These are phyloP conservation scores for Veloporphyrellus conicus DNA, from an alignment of 1,284 basidiomycete genomes.

Conservation along the genomic window DNA sequence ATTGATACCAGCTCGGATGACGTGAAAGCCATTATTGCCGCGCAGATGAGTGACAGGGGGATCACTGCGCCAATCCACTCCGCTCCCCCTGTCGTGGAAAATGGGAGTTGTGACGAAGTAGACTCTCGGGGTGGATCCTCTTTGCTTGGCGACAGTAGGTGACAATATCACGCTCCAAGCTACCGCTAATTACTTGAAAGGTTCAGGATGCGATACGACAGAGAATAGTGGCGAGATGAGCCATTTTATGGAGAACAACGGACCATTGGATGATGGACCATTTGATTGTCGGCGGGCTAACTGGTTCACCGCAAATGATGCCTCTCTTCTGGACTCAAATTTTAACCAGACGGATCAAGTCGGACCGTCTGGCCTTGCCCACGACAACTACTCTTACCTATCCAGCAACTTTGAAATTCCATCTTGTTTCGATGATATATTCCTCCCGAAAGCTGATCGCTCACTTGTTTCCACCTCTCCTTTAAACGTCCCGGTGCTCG, in stretches of 20 bases:
- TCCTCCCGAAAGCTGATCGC: constrained; percentile 6
- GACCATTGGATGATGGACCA: constrained; percentile 6
- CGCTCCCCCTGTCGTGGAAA: constrained; percentile 3
- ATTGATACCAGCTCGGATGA: constrained; percentile 30
- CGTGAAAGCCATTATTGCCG: constrained; percentile 13
- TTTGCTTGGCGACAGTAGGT: constrained; percentile 16
- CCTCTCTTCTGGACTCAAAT: background rate
- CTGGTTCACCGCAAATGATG: constrained; percentile 3
- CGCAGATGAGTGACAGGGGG: constrained; percentile 1
- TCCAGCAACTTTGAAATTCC: constrained; percentile 3
- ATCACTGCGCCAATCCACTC: background rate
- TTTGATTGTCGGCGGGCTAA: constrained; percentile 7
- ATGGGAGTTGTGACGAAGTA: background rate
- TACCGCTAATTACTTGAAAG: constrained; percentile 17
- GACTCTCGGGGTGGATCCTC: constrained; percentile 9
- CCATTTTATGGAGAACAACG: constrained; percentile 1
- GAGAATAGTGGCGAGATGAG: background rate
- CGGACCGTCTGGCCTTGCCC: background rate
- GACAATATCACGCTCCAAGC: background rate
- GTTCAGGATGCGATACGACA: constrained; percentile 1
- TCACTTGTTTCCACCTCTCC: constrained; percentile 10
- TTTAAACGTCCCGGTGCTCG: constrained; percentile 10
- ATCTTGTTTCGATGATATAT: constrained; percentile 7
- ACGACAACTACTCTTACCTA: constrained; percentile 4
- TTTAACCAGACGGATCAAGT: constrained; percentile 7